Conservation (phyloP, 1,284 basidiomycete genomes). For the Peniophora sp. region DNA sequence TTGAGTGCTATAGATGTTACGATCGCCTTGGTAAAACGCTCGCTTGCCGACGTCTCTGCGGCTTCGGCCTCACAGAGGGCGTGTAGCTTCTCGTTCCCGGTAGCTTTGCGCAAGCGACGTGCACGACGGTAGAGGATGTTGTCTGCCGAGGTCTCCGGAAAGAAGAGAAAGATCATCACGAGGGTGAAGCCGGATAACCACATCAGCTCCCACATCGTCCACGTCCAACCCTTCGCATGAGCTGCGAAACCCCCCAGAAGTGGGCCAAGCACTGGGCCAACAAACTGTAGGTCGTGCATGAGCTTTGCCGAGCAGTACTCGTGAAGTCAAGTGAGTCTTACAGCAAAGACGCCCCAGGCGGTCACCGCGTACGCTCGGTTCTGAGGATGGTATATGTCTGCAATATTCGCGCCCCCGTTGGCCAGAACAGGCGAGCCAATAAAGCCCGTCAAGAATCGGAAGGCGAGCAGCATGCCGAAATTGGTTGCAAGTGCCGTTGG, state of each 20-base stretch:
- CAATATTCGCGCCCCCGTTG: slow-evolving; percentile 26
- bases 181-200: slow-evolving; percentile 38
- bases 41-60: slow-evolving; percentile 12
- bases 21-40: slow-evolving; percentile 17
- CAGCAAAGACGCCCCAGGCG: slow-evolving; percentile 49
- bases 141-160: slow-evolving; percentile 39
- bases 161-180: slow-evolving; percentile 32
- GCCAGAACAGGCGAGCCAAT: slow-evolving; percentile 33
- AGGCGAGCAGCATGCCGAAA: slow-evolving; percentile 46
- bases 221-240: slow-evolving; percentile 33
- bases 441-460: slow-evolving; percentile 57
- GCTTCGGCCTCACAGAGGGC: slow-evolving; percentile 19
- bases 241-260: slow-evolving; percentile 39
- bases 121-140: slow-evolving; percentile 35
- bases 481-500: slow-evolving; percentile 52
- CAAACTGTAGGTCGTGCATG: background rate
- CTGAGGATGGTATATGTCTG: slow-evolving; percentile 40
- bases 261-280: slow-evolving; percentile 29
- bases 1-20: too few relatives aligned
- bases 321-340: slow-evolving; percentile 34
- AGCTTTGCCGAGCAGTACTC: background rate
- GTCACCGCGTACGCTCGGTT: slow-evolving; percentile 49
- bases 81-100: slow-evolving; percentile 19
- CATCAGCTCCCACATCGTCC: slow-evolving; percentile 48
- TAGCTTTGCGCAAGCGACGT: slow-evolving; percentile 17